These are phyloP conservation scores for Aspergillus homomorphus DNA, from an alignment of 495 filamentous ascomycete genomes.

Conservation along the genomic window DNA sequence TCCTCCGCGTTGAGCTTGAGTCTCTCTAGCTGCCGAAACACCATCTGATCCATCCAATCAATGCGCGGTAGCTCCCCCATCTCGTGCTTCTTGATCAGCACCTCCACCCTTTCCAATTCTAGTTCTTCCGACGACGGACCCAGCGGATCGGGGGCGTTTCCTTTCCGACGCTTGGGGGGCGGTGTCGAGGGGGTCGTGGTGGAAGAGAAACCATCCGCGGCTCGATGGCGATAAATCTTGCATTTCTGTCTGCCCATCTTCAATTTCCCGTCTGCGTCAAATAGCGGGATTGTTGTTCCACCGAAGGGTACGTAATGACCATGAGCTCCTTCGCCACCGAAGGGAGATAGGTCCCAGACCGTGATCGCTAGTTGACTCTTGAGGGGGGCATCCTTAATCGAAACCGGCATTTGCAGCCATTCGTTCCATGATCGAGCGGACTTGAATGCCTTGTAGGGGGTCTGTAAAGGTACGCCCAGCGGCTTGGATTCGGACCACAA, in stretches of 20 bases:
- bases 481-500: conserved; percentile 96
- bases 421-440: conserved; percentile 84
- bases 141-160: conserved; percentile 35
- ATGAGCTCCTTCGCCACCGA: conserved; percentile 58
- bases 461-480: conserved; percentile 85
- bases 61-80: conserved; percentile 91
- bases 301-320: conserved; percentile 87
- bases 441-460: conserved; percentile 86
- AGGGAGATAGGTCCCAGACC: conserved; percentile 88
- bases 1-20: conserved; percentile 57
- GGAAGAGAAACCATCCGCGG: conserved; percentile 80
- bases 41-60: conserved; percentile 92
- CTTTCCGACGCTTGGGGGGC: conserved; percentile 45
- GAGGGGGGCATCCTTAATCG: conserved; percentile 72
- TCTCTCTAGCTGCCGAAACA: conserved; percentile 83
- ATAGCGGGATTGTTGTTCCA: conserved; percentile 85
- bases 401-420: conserved; percentile 86
- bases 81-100: conserved; percentile 94
- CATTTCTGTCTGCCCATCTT: conserved; percentile 93
- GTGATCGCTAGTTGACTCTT: conserved; percentile 87
- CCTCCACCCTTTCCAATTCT: conserved; percentile 80
- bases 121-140: conserved; percentile 58
- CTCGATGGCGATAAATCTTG: conserved; percentile 72
- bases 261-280: conserved; percentile 85
- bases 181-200: conserved; percentile 73